Base-by-base conservation (phyloP, 352 stramenopile genomes). In the Globisporangium carolinianum region DNA sequence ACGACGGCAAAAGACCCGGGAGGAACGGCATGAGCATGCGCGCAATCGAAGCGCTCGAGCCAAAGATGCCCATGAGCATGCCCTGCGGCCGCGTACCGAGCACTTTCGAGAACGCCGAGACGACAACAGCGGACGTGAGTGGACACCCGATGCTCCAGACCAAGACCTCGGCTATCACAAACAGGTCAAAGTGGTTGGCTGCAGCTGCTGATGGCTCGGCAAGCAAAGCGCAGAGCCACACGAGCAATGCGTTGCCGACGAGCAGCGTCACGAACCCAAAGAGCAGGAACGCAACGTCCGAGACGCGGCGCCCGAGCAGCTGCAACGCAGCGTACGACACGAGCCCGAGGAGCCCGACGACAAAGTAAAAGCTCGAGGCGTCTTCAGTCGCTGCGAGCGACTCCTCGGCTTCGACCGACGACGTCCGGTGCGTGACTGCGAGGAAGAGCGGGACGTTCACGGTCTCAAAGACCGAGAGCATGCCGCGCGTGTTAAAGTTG, bases 401-500 rank as follows among this genome's bases (percentile, higher is more conserved):
- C 45, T 67, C 50, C 17, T 73, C 62, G 46, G 63, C 59, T 36
- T 60, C 46, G 8, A 57, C 43, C 9, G 58, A 73, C 24, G 52
- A 73, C 24, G 52, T 77, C 41, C 64, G 65, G 42, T 73, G 71
- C 8, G 77, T 78, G 35, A 71, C 58, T 36, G 72, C 55, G 24
- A 81, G 47, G 49, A 85, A 89, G 4, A 87, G 58, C 48, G 76
- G 72, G 10, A 87, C 68, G 60, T 87, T 86, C 24, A 87, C 70
- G n/a, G 76, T 87, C 67, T 89, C 79, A 48, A 87, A 89, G 9
- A 89, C 70, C 4, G 76, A 86, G 12, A 89, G 64, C 50, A 89
- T 86, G 4, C 79, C 76, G 18, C 76, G 68, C 15, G 69, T 67
- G 36, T 69, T 83, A 47, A 86, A 78, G 65, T 89, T 89, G 35